phyloP scores from a whole-genome alignment of 306 rosid genomes.

The Dryas octopetala region DNA sequence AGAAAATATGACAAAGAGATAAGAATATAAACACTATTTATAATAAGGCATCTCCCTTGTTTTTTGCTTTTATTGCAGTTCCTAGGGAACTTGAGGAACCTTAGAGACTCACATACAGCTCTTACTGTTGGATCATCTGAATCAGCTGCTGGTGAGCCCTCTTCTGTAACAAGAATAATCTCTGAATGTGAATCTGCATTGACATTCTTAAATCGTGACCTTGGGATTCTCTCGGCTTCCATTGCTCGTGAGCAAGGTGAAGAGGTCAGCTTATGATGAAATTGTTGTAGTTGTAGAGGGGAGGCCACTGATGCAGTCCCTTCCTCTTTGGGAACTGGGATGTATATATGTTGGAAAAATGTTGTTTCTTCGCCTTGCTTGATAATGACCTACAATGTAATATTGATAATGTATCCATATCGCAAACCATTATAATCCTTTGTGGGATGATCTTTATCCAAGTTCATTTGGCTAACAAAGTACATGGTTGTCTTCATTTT shows the following conservation, averaged over 20 bases:
- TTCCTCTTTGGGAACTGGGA: background rate
- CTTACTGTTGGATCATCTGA: conserved; percentile 76
- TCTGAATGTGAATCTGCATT: conserved; percentile 83
- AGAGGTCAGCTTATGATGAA: conserved; percentile 40
- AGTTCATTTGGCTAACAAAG: too few species aligned
- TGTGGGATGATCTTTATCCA: too few species aligned
- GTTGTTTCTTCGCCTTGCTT: background rate
- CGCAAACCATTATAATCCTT: too few species aligned
- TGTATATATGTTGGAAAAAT: background rate
- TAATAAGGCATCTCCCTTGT: background rate
- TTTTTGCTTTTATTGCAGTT: conserved; percentile 46
- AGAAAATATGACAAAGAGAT: too few species aligned
- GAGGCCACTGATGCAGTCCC: too few species aligned
- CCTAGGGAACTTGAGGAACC: conserved; percentile 80
- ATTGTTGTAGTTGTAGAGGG: too few species aligned
- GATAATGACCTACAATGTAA: too few species aligned
- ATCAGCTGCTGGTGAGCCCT: conserved; percentile 66
- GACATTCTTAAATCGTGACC: conserved; percentile 78
- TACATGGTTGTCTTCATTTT: too few species aligned
- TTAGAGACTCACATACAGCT: conserved; percentile 88
- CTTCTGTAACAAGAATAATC: conserved; percentile 76
- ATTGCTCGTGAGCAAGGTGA: conserved; percentile 75
- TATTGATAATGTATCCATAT: too few species aligned
- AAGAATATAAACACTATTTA: background rate
- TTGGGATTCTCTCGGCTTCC: conserved; percentile 78